Evolutionary conservation across 495 filamentous ascomycete genomes (phyloP), one percentile per base, ranked within the genome.

Genomic region (Penicillium longicatenatum): DNA sequence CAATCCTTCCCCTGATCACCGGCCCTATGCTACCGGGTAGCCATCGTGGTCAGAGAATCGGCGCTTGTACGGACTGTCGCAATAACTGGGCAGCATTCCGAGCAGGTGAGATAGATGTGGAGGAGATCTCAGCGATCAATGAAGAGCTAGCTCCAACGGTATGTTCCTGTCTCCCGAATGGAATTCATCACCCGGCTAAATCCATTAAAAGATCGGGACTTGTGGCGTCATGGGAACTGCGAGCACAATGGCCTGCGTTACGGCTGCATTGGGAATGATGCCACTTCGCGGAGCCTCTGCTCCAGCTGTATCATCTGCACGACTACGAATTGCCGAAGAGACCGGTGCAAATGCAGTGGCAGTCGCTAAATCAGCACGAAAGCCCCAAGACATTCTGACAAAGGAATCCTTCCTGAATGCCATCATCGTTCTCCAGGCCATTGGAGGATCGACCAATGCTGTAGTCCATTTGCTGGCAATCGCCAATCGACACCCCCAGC

Each of bases 201-300:
- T 12, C 21, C 10, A 9, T 22, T 22, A 10, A 14, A 56, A 86
- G 84, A 78, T 79, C 6, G 86, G 86, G 21, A 88, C 86, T 10
- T 88, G 86, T 62, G 86, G 86, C 21, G 86, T 88, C 3, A 87
- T 88, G 85, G 86, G 86, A 12, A 89, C 86, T 10, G 86, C 86
- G 7, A 84, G 80, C 45, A 89, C 86, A 21, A 89, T 89, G 85
- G 85, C 86, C 3, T 89, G 86, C 55, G 68, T 88, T 9, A 79
- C 82, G 20, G 84, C 79, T 17, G 86, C 77, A 0, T 74, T 89
- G 2, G 86, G 86, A 20, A 73, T 89, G 65, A 88, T 88, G 78
- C 84, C 84, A 8, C 74, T 88, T 6, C 71, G 75, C 51, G 77
- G 81, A 11, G 86, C 86, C 22, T 78, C 85, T 16, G 82, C 86